These are phyloP conservation scores for Pseudocercospora musae DNA, from an alignment of 2,329 filamentous ascomycete species.

Conservation along the genomic window DNA sequence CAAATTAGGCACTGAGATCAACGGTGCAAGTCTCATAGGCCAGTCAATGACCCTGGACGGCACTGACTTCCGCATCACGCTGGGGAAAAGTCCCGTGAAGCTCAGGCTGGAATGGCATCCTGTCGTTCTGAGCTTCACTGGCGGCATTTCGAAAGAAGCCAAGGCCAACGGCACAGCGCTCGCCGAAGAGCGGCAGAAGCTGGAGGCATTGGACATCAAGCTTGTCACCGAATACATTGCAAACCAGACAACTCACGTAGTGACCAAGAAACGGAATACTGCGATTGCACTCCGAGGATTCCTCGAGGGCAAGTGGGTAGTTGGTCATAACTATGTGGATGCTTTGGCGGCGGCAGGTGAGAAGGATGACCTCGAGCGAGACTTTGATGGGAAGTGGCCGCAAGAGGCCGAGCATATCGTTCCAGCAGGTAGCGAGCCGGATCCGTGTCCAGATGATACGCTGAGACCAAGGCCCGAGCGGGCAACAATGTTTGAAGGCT, in stretches of 20 bases:
- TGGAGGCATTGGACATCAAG: conserved; percentile 89
- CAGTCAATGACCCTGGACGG: conserved; percentile 42
- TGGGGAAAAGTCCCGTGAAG: conserved; percentile 61
- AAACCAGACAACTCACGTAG: conserved; percentile 76
- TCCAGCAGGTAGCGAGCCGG: conserved; percentile 70
- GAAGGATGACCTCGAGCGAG: conserved; percentile 60
- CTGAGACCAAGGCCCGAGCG: conserved; percentile 69
- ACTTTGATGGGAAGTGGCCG: conserved; percentile 80
- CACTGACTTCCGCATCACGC: conserved; percentile 58
- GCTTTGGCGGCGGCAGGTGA: conserved; percentile 62
- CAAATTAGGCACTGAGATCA: conserved; percentile 76
- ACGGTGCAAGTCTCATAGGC: conserved; percentile 63
- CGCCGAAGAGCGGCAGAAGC: conserved; percentile 56
- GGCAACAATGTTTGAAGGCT: conserved; percentile 73
- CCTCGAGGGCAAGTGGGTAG: conserved; percentile 74
- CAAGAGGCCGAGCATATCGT: conserved; percentile 69
- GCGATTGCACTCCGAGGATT: conserved; percentile 82
- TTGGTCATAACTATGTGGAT: conserved; percentile 69
- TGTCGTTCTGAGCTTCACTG: conserved; percentile 76
- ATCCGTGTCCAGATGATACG: conserved; percentile 56
- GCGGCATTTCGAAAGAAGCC: conserved; percentile 62
- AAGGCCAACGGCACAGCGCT: conserved; percentile 54
- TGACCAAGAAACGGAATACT: conserved; percentile 86
- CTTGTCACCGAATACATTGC: conserved; percentile 69
- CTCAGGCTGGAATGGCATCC: conserved; percentile 63